A percentile compares a stretch with the other conserved stretches of the same genome.
These are phyloP conservation scores for Metschnikowia colocasiae DNA, from an alignment of 805 yeast genomes.

Conservation along the genomic window DNA sequence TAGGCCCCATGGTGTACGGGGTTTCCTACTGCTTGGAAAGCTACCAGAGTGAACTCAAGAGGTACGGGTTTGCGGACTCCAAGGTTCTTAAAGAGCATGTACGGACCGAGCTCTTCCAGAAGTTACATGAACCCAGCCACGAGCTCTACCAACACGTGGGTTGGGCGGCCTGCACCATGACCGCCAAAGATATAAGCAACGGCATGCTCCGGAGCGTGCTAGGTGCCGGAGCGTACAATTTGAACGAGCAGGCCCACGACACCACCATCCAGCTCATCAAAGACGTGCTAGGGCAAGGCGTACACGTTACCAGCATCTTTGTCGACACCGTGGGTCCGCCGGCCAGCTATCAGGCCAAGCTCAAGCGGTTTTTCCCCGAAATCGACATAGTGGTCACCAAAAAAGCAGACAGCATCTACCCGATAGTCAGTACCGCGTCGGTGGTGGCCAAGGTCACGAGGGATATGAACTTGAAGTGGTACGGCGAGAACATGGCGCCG, in stretches of 20 bases:
- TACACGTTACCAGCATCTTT: constrained; percentile 65
- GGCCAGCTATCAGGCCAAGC: constrained; percentile 69
- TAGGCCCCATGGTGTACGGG: constrained; percentile 98
- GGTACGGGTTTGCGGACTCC: constrained; percentile 88
- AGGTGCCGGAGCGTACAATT: constrained; percentile 57
- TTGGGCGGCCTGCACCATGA: constrained; percentile 81
- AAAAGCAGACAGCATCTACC: constrained; percentile 90
- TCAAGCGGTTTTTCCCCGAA: constrained; percentile 64
- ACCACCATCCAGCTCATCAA: constrained; percentile 79
- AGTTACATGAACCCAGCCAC: constrained; percentile 46
- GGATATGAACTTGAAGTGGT: constrained; percentile 54
- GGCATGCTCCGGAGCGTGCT: constrained; percentile 73
- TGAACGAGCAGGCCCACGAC: constrained; percentile 96
- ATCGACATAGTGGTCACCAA: constrained; percentile 79
- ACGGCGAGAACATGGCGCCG: constrained; percentile 25
- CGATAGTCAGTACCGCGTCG: constrained; percentile 91
- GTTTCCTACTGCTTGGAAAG: constrained; percentile 66
- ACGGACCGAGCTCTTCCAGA: constrained; percentile 58
- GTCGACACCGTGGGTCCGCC: constrained; percentile 99
- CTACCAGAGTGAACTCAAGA: constrained; percentile 47
- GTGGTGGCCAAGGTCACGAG: constrained; percentile 96
- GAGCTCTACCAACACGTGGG: constrained; percentile 63
- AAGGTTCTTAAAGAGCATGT: constrained; percentile 74
- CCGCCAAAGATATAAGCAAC: constrained; percentile 80
- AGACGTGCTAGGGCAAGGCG: constrained; percentile 57